Evolutionary conservation across 371 early-diverging fungal species (phyloP), one percentile per base, ranked within the genome.

Genomic region (Parasitella parasitica): DNA sequence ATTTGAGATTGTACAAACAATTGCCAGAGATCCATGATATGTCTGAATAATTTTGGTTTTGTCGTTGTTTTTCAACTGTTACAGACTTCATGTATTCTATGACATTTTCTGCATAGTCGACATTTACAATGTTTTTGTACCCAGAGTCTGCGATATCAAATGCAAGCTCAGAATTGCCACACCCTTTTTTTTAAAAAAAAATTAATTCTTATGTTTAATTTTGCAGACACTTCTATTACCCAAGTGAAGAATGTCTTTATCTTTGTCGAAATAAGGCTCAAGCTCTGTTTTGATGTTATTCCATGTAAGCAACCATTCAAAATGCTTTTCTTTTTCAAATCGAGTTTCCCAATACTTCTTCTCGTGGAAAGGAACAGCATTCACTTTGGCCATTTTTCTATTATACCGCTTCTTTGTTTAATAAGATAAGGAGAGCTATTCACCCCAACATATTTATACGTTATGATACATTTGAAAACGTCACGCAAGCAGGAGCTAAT

Each of bases 91-190:
- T 82, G n/a, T 63, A 51, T 13, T 57, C 48, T 24, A 81, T 71
- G 5, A 82, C 82, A 51, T 75, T 77, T 27, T 62, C 67, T 32
- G 77, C 74, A 61, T 76, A 82, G 58, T 82, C 82, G 2, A 82
- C 65, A 66, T 77, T 82, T 35, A 69, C 43, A 28, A 81, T 53
- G 6, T 54, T 48, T 9, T 39, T 28, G 39, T 72, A 72, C 4
- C 82, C 82, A 36, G 32, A 26, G 24, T 77, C 71, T 5, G 65
- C 65, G 56, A 84, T 48, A 20, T 84, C 80, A 51, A 77, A 67
- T 1, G 75, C 67, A n/a, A 87, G 67, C 2, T 54, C 61, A 9
- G 80, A 80, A 64, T 85, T 87, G 0, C 88, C 88, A 61, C 83
- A 82, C 1, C 88, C 88, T 72, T 36, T 9, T 12, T 39, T 26